Conservation (phyloP, 2,329 filamentous ascomycete genomes). For the Furcasterigmium furcatum region DNA sequence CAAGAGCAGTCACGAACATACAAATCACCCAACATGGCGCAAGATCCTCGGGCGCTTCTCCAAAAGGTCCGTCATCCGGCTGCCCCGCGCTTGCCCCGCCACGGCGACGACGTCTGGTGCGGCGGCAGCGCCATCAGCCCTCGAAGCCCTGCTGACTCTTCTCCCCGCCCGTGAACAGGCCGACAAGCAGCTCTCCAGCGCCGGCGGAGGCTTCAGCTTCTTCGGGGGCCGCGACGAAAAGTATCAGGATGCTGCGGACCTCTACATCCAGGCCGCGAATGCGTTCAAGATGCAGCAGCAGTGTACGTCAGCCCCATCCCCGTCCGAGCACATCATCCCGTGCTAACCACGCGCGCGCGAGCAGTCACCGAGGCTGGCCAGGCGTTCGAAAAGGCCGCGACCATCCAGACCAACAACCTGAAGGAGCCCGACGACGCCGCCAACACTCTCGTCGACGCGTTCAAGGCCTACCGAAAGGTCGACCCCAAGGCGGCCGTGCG, state of each 20-base stretch:
- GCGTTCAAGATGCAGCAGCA: slow-evolving; percentile 85
- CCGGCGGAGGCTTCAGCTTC: slow-evolving; percentile 79
- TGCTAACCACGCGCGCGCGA: neutral
- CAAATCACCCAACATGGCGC: slow-evolving; percentile 52
- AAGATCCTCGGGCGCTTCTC: slow-evolving; percentile 74
- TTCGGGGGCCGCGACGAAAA: slow-evolving; percentile 88
- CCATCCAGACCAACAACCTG: slow-evolving; percentile 74
- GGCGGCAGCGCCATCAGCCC: neutral
- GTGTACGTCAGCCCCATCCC: slow-evolving; percentile 47
- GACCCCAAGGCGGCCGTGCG: slow-evolving; percentile 79
- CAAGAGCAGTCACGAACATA: neutral
- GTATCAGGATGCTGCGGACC: slow-evolving; percentile 82
- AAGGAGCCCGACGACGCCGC: slow-evolving; percentile 92
- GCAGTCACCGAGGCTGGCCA: slow-evolving; percentile 80
- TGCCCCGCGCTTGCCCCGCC: slow-evolving; percentile 10
- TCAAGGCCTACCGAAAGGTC: slow-evolving; percentile 89
- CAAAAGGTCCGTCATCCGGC: slow-evolving; percentile 60
- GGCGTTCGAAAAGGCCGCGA: slow-evolving; percentile 83
- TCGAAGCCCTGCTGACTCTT: neutral
- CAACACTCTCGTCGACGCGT: slow-evolving; percentile 84
- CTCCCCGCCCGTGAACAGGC: slow-evolving; percentile 64
- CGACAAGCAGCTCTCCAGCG: slow-evolving; percentile 75
- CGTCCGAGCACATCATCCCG: neutral
- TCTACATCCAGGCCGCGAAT: slow-evolving; percentile 86
- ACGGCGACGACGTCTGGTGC: neutral